A percentile compares a stretch with the other conserved stretches of the same genome.
Evolutionary conservation across 345 rosid species (phyloP).

Genomic region (Gossypium stocksii): DNA sequence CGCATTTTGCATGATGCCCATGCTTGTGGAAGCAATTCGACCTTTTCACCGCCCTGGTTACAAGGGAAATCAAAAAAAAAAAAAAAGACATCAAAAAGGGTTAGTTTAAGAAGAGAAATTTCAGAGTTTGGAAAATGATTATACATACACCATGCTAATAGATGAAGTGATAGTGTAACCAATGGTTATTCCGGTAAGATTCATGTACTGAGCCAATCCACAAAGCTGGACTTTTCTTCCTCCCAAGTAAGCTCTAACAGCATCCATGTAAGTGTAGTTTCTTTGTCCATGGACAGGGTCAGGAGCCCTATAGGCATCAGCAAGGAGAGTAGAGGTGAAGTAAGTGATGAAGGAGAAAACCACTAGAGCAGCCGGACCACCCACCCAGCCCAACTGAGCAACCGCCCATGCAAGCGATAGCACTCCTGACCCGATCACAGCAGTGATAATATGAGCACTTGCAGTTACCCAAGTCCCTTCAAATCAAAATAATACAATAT

Average conservation of each 20-base stretch:
- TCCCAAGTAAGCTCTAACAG: slow-evolving; percentile 68
- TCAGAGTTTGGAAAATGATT: neutral
- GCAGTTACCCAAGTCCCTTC: slow-evolving; percentile 80
- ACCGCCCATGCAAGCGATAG: slow-evolving; percentile 80
- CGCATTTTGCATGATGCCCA: slow-evolving; percentile 55
- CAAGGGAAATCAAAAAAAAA: neutral
- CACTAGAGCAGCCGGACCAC: slow-evolving; percentile 61
- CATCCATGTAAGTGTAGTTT: slow-evolving; percentile 90
- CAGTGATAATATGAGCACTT: slow-evolving; percentile 86
- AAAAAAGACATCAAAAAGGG: neutral
- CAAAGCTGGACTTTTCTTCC: slow-evolving; percentile 57
- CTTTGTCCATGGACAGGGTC: slow-evolving; percentile 65
- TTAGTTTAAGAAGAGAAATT: neutral
- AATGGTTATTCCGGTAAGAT: slow-evolving; percentile 58
- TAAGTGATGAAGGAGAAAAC: slow-evolving; percentile 70
- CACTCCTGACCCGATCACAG: slow-evolving; percentile 91
- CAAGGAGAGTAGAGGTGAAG: slow-evolving; percentile 72
- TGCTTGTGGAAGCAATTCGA: slow-evolving; percentile 71
- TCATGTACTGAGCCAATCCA: slow-evolving; percentile 71
- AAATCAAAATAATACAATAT: neutral
- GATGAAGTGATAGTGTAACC: slow-evolving; percentile 93
- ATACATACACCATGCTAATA: slow-evolving; percentile 85
- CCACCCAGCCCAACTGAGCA: slow-evolving; percentile 87
- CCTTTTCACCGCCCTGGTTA: slow-evolving; percentile 62
- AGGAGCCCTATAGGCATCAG: slow-evolving; percentile 70